Base-by-base conservation (phyloP, 1,284 basidiomycete genomes). In the Farysia itapuensis region DNA sequence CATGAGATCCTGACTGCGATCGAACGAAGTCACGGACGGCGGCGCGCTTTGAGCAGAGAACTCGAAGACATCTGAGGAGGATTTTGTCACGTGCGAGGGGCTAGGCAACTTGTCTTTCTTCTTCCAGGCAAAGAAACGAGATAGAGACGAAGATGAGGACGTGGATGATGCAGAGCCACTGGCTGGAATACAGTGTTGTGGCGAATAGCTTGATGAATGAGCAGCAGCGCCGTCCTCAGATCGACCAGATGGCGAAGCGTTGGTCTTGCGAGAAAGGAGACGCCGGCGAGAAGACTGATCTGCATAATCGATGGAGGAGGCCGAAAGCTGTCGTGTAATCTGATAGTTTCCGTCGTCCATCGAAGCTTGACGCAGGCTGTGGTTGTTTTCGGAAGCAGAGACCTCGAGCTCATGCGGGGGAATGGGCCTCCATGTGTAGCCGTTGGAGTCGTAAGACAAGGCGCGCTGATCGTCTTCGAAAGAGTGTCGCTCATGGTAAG, bases 371-470 rank as follows among this genome's bases (percentile, higher is more conserved):
- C 40, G 31, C 8, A 36, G 8, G 15, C 11, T 22, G 18, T 46
- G 30, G 30, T 57, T 51, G 3, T 54, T 46, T 43, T 50, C 48
- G 15, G 58, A 42, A 16, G 29, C 36, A 13, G 65, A 43, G 43
- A 72, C 70, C 21, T 68, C 67, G 34, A 70, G 61, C 29, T 64
- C 58, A 15, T 67, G 67, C 9, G 68, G 70, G 4, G 66, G 61
- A 24, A 53, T 64, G 7, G 50, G 36, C n/a, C 41, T 44, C 53
- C 54, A 57, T n/a, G 40, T 22, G 25, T 11, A 22, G 24, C 20
- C 18, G 8, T 11, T 23, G 24, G 24, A 20, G 6, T 16, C 8
- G 7, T 11, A 30, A 16, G 3, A 14, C 8, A 8, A 13, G n/a
- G n/a, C n/a, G n/a, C n/a, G n/a, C 12, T 21, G 38, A 4, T 39